Evolutionary conservation across 192 early-diverging fungal genomes (phyloP).

Genomic region (Coemansia sp.): DNA sequence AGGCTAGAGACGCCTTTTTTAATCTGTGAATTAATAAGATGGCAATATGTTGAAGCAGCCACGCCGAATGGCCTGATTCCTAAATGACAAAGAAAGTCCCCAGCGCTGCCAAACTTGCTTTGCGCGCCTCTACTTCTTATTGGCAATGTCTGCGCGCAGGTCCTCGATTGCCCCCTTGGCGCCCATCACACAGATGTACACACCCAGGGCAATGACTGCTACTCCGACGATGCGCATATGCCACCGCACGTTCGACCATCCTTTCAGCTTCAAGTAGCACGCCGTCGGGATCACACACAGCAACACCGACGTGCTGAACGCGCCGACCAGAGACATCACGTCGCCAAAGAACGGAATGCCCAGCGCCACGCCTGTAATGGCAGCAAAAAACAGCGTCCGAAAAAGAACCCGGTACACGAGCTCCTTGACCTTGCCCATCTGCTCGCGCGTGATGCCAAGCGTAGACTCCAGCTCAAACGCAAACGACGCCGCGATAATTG

Average conservation of each 20-base stretch:
- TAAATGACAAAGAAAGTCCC: background rate
- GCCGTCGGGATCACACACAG: constrained; percentile 78
- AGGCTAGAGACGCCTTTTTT: background rate
- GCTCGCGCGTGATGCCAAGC: constrained; percentile 60
- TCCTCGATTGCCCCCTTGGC: constrained; percentile 44
- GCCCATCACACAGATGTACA: constrained; percentile 34
- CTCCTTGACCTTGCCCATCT: constrained; percentile 51
- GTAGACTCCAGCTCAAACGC: constrained; percentile 69
- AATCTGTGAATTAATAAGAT: background rate
- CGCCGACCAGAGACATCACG: constrained; percentile 76
- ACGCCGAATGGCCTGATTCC: constrained; percentile 5
- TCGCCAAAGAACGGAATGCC: constrained; percentile 78
- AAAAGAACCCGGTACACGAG: constrained; percentile 54
- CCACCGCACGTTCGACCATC: constrained; percentile 57
- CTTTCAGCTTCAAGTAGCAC: constrained; percentile 71
- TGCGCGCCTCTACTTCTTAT: constrained; percentile 6
- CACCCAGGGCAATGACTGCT: constrained; percentile 56
- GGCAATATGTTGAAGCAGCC: background rate
- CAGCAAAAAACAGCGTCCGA: constrained; percentile 59
- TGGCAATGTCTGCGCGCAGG: constrained; percentile 20
- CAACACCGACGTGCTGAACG: constrained; percentile 68
- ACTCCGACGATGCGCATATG: constrained; percentile 60
- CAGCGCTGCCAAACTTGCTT: background rate
- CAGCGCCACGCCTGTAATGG: constrained; percentile 62
- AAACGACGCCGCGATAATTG: constrained; percentile 74